A percentile compares a stretch with the other conserved stretches of the same genome.
These are phyloP conservation scores for Apiospora hydei DNA, from an alignment of 2,329 filamentous ascomycete species.

Conservation along the genomic window DNA sequence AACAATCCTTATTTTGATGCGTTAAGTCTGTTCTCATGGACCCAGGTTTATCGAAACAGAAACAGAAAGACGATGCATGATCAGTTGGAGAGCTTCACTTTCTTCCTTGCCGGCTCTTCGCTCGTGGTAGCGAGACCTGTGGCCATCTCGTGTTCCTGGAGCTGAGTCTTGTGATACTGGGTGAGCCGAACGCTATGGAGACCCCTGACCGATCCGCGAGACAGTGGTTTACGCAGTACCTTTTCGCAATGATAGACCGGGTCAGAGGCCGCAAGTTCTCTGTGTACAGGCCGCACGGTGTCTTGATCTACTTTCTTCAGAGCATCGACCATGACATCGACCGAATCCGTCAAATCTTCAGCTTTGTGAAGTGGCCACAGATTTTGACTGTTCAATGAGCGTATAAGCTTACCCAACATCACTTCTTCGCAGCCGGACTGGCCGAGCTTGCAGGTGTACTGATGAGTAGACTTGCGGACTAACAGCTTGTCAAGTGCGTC, in stretches of 20 bases:
- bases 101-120: background rate
- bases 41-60: too few species aligned
- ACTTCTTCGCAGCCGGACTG: background rate
- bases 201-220: background rate
- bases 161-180: background rate
- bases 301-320: background rate
- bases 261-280: background rate
- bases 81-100: background rate
- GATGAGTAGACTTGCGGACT: background rate
- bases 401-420: background rate
- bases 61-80: too few species aligned
- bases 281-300: background rate
- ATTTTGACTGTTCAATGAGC: background rate
- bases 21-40: too few species aligned
- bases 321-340: background rate
- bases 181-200: background rate
- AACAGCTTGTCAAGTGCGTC: background rate
- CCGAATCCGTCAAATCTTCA: background rate
- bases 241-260: background rate
- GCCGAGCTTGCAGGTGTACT: background rate
- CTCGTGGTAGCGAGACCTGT: background rate
- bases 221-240: background rate
- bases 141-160: background rate
- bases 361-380: background rate
- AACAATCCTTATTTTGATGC: too few species aligned